phyloP scores from a whole-genome alignment of 148 eudicot genomes.

The Chenopodium suecicum region DNA sequence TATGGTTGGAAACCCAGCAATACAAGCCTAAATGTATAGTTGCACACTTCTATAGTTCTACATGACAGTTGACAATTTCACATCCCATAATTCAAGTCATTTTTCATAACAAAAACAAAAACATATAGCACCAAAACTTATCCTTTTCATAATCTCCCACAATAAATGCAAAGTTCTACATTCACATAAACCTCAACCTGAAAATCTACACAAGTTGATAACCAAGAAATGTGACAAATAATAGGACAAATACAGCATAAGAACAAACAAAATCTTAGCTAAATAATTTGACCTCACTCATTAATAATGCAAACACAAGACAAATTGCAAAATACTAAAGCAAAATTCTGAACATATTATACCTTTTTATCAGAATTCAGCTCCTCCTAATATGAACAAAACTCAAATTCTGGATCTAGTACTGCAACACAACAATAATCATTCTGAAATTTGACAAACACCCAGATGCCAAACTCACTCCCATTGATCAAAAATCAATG shows the following conservation, averaged over 20 bases:
- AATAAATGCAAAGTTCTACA: constrained; percentile 5
- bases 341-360: neutral
- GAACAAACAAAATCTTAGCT: constrained; percentile 9
- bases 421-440: constrained; percentile 16
- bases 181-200: constrained; percentile 16
- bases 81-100: constrained; percentile 13
- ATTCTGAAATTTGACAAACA: constrained; percentile 16
- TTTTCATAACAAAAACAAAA: neutral
- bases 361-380: constrained; percentile 21
- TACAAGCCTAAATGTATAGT: neutral
- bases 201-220: constrained; percentile 4
- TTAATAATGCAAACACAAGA: constrained; percentile 5
- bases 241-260: constrained; percentile 15
- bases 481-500: constrained; percentile 12
- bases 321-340: constrained; percentile 10
- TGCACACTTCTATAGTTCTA: neutral
- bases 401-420: constrained; percentile 14
- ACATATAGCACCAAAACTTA: neutral
- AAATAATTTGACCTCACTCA: constrained; percentile 18
- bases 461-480: constrained; percentile 32
- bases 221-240: constrained; percentile 11
- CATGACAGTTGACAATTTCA: neutral
- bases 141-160: constrained; percentile 13
- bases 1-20: neutral
- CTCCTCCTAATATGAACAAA: neutral